Conservation (phyloP, 768 basidiomycete species). For the Phylloporus arenicola region DNA sequence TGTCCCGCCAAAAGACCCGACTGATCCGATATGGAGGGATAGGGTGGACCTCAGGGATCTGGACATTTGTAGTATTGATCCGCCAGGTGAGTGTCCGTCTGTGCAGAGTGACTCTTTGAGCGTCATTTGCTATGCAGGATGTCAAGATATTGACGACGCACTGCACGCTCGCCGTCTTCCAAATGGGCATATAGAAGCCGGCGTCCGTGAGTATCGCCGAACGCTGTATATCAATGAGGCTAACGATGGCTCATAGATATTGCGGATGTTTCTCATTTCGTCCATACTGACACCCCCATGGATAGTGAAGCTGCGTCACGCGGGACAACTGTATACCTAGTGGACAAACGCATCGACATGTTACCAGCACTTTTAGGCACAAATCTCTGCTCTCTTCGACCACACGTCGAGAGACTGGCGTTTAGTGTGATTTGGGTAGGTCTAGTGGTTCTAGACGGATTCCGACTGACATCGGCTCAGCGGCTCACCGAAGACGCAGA, state of each 20-base stretch:
- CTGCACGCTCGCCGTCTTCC: slow-evolving; percentile 82
- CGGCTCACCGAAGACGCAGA: slow-evolving; percentile 86
- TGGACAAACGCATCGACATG: slow-evolving; percentile 99
- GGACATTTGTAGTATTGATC: slow-evolving; percentile 94
- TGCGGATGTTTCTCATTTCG: slow-evolving; percentile 97
- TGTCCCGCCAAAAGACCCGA: slow-evolving; percentile 69
- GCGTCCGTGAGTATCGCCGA: slow-evolving; percentile 74
- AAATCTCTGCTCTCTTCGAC: slow-evolving; percentile 89
- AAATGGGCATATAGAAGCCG: slow-evolving; percentile 94
- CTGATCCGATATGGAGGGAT: slow-evolving; percentile 63
- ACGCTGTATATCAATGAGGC: background rate
- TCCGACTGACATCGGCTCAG: slow-evolving; percentile 36
- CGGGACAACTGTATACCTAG: slow-evolving; percentile 96
- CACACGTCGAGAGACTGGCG: slow-evolving; percentile 88
- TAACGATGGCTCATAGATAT: slow-evolving; percentile 57
- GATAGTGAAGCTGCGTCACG: slow-evolving; percentile 92
- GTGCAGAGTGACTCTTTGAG: background rate
- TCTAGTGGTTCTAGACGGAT: background rate
- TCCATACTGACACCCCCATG: slow-evolving; percentile 90
- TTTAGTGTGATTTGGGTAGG: slow-evolving; percentile 94
- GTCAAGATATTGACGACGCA: slow-evolving; percentile 98
- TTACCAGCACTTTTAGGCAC: slow-evolving; percentile 89
- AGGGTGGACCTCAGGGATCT: slow-evolving; percentile 83
- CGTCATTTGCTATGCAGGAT: slow-evolving; percentile 45
- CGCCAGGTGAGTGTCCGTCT: slow-evolving; percentile 56